phyloP scores from a whole-genome alignment of 805 yeast species.

The Monosporozyma unispora region DNA sequence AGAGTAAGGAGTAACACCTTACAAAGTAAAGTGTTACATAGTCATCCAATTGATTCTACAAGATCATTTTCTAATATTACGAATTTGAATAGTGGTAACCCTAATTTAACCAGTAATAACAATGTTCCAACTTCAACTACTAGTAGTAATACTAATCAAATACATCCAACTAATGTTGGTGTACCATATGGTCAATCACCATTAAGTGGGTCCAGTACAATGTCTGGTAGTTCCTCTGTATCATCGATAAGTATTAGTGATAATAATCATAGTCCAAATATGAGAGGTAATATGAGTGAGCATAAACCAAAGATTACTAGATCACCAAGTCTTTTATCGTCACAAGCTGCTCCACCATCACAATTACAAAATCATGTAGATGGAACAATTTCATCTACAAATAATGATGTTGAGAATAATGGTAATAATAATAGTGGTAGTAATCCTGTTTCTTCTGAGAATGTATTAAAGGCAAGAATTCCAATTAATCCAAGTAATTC shows the following conservation, averaged over 20 bases:
- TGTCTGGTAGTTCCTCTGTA: constrained; percentile 1
- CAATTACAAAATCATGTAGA: neutral
- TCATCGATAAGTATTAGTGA: neutral
- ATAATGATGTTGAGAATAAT: neutral
- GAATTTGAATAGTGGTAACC: constrained; percentile 2
- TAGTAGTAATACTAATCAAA: neutral
- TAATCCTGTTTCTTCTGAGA: neutral
- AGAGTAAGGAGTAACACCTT: constrained; percentile 22
- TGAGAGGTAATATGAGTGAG: neutral
- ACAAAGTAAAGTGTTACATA: constrained; percentile 10
- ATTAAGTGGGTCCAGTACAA: constrained; percentile 2
- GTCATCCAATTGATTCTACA: neutral
- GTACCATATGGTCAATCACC: constrained; percentile 1
- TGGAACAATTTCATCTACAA: neutral
- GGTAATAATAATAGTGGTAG: neutral
- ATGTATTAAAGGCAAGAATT: neutral
- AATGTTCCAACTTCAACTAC: neutral
- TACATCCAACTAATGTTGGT: neutral
- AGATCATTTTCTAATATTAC: constrained; percentile 19
- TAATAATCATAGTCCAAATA: neutral
- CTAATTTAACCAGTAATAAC: neutral
- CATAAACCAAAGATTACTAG: neutral
- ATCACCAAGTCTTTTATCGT: constrained; percentile 1
- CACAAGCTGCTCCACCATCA: neutral
- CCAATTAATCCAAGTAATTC: constrained; percentile 9